phyloP scores from a whole-genome alignment of 2,329 filamentous ascomycete genomes.

The Plenodomus tracheiphilus region DNA sequence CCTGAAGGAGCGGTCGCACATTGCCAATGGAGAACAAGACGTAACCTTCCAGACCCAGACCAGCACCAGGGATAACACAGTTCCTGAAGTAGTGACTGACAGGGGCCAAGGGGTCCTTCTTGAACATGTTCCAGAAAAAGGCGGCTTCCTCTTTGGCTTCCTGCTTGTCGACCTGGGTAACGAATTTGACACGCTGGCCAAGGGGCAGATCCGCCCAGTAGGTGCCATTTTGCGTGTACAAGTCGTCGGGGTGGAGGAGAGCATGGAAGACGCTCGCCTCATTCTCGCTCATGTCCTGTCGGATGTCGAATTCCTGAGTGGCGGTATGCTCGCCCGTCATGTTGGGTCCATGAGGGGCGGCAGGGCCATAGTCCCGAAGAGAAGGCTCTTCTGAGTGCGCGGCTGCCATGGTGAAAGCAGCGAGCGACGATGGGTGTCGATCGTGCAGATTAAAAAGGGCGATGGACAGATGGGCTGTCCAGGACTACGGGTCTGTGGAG shows the following conservation, averaged over 20 bases:
- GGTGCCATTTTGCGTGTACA: conserved; percentile 76
- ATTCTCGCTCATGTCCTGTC: conserved; percentile 56
- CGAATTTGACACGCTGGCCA: conserved; percentile 71
- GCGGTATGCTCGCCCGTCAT: conserved; percentile 49
- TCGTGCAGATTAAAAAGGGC: not conserved
- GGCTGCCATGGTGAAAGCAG: conserved; percentile 20
- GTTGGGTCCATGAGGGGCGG: conserved; percentile 55
- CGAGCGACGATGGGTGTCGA: conserved; percentile 1
- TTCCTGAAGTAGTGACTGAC: conserved; percentile 87
- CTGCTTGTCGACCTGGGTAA: conserved; percentile 69
- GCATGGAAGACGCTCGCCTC: conserved; percentile 72
- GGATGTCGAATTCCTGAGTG: conserved; percentile 44
- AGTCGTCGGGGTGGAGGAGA: conserved; percentile 85
- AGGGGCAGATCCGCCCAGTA: conserved; percentile 93
- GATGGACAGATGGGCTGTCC: not conserved
- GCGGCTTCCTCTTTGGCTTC: conserved; percentile 71
- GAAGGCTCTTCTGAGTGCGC: conserved; percentile 27
- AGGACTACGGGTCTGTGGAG: conserved; percentile 2
- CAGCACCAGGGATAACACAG: conserved; percentile 89
- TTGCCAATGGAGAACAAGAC: conserved; percentile 97
- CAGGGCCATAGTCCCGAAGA: conserved; percentile 52
- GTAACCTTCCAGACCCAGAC: conserved; percentile 89
- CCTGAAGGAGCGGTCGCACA: conserved; percentile 77
- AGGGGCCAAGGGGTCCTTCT: conserved; percentile 81
- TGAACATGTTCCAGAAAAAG: conserved; percentile 76